Evolutionary conservation across 257 asterid species (phyloP).

Genomic region (Coffea eugenioides): DNA sequence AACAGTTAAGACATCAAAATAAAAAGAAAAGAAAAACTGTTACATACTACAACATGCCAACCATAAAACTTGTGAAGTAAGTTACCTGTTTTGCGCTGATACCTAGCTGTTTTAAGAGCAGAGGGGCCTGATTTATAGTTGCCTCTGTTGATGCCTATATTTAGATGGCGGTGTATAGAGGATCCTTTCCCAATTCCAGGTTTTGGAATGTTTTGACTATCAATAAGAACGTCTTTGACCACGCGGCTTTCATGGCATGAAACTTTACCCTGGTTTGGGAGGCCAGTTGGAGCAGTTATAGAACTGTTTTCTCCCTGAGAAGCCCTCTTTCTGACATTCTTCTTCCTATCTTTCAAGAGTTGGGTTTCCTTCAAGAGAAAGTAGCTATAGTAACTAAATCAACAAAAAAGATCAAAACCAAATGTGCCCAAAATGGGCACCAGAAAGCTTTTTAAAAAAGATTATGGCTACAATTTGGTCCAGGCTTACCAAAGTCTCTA

Average conservation of each 20-base stretch:
- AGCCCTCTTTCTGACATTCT: conserved; percentile 61
- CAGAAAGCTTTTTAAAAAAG: background rate
- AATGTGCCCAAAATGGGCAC: background rate
- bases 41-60: conserved; percentile 6
- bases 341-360: conserved; percentile 90
- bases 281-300: conserved; percentile 35
- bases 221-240: conserved; percentile 71
- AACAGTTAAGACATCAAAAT: background rate
- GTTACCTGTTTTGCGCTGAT: conserved; percentile 69
- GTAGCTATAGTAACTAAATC: conserved; percentile 21
- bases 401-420: background rate
- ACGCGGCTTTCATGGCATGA: conserved; percentile 56
- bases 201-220: conserved; percentile 69
- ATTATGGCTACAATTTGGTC: background rate
- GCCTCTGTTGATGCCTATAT: conserved; percentile 51
- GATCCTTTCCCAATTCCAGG: conserved; percentile 76
- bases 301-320: conserved; percentile 66
- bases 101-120: conserved; percentile 51
- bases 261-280: conserved; percentile 54
- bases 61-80: conserved; percentile 1
- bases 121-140: conserved; percentile 62
- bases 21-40: background rate
- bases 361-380: conserved; percentile 76
- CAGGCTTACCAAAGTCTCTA: conserved; percentile 86
- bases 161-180: conserved; percentile 56